phyloP scores from a whole-genome alignment of 805 yeast species.

The Candida boidinii region DNA sequence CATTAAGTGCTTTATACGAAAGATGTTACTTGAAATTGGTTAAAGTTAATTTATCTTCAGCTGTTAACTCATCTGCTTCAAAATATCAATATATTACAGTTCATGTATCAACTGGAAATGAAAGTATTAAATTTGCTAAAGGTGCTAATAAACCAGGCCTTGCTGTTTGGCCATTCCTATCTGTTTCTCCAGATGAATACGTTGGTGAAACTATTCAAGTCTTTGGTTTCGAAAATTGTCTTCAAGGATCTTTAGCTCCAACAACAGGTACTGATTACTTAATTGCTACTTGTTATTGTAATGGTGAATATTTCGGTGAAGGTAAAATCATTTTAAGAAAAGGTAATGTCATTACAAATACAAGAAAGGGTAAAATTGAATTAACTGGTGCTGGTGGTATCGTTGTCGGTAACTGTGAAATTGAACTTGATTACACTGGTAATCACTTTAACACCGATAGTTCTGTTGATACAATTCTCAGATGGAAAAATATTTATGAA shows the following conservation, averaged over 20 bases:
- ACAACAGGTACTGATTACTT: slow-evolving; percentile 45
- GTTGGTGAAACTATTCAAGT: slow-evolving; percentile 66
- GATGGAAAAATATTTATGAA: slow-evolving; percentile 41
- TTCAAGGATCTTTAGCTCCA: no score
- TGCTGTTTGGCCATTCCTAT: slow-evolving; percentile 59
- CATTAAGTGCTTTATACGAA: slow-evolving; percentile 50
- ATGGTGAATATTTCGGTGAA: slow-evolving; percentile 55
- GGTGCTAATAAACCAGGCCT: slow-evolving; percentile 53
- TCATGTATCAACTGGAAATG: slow-evolving; percentile 43
- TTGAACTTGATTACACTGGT: slow-evolving; percentile 63
- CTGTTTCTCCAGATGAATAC: slow-evolving; percentile 62
- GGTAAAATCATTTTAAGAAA: slow-evolving; percentile 36
- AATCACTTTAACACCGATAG: slow-evolving; percentile 51
- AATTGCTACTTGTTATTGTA: slow-evolving; percentile 46
- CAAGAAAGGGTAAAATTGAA: slow-evolving; percentile 35
- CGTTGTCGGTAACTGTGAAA: slow-evolving; percentile 34
- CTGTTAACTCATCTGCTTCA: slow-evolving; percentile 11
- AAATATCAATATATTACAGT: slow-evolving; percentile 34
- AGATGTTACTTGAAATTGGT: slow-evolving; percentile 52
- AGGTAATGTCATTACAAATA: slow-evolving; percentile 20
- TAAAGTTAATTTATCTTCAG: no score
- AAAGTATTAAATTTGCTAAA: slow-evolving; percentile 48
- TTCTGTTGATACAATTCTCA: slow-evolving; percentile 43
- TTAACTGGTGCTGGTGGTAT: slow-evolving; percentile 33
- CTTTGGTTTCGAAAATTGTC: slow-evolving; percentile 45